Conservation (phyloP, 139 green algal species). For the Coccomyxa sp. region DNA sequence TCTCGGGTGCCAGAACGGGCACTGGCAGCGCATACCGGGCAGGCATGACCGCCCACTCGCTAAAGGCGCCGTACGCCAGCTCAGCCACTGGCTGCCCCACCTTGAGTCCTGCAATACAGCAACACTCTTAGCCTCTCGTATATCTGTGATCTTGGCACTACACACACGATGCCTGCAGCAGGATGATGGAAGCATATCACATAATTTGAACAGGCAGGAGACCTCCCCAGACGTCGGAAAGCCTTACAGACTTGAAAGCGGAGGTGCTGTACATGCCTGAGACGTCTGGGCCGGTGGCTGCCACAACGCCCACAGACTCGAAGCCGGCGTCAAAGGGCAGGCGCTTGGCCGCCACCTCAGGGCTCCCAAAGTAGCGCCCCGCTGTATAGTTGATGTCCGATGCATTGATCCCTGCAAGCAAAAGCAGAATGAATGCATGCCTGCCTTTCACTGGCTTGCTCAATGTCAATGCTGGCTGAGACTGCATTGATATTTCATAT, state of each 20-base stretch:
- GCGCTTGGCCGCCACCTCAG: constrained; percentile 31
- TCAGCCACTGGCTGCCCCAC: constrained; percentile 57
- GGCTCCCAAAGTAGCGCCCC: constrained; percentile 60
- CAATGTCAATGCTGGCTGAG: not conserved
- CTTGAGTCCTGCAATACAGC: constrained; percentile 20
- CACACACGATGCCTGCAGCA: not conserved
- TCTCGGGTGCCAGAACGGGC: constrained; percentile 41
- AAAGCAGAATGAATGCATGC: constrained; percentile 56
- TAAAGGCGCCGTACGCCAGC: constrained; percentile 69
- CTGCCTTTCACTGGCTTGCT: constrained; percentile 10
- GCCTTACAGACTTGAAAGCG: no score
- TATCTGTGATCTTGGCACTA: not conserved
- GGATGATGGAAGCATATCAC: no score
- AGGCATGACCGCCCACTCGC: constrained; percentile 37
- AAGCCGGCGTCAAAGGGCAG: constrained; percentile 80
- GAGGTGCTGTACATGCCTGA: not conserved
- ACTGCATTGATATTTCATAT: not conserved
- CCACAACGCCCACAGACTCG: constrained; percentile 69
- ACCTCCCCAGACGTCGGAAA: no score
- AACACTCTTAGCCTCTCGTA: no score
- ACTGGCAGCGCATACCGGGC: constrained; percentile 43
- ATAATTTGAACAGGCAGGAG: no score
- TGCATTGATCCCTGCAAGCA: constrained; percentile 73
- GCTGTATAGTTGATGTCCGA: constrained; percentile 80
- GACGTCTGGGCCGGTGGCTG: constrained; percentile 34